Base-by-base conservation (phyloP, 208 protist genomes). In the Leishmania martiniquensis region DNA sequence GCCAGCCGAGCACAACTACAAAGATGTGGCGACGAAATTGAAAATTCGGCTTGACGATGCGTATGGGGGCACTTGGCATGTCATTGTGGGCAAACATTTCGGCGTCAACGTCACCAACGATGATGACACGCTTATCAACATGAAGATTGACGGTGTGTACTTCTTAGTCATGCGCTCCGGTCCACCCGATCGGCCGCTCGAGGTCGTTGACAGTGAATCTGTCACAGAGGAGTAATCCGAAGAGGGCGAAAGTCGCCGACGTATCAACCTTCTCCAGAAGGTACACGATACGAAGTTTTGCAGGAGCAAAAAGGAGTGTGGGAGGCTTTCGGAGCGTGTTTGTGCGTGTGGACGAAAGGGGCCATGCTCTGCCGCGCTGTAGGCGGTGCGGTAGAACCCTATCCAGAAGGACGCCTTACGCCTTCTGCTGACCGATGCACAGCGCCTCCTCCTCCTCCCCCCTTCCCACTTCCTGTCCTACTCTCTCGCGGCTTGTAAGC, bases 21-120 rank as follows among this genome's bases (percentile, higher is more conserved):
- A 97, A 69, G 92, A 96, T 76, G 79, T 96, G 7, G 89, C 94
- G 1, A 76, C 76, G 1, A 73, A 73, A 45, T 72, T 97, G 29
- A 97, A 97, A 83, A 65, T 67, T 37, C 88, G 92, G 37, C 81
- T 96, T 45, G 94, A 97, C 68, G 81, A 69, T 34, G 84, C 60
- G 47, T 87, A 92, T 72, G 77, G 86, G 17, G 89, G 90, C 7
- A 95, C 91, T 12, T 97, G 94, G 94, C 94, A 97, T 76, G 89
- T 88, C 4, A 95, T 97, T 79, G 91, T 92, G 1, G 94, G 94
- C 39, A 87, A 85, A 42, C 85, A 96, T 80, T 97, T 97, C 74
- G 94, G 91, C 66, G 88, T 84, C 44, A 97, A 97, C 85, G 89
- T 96, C 15, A 96, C 94, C 29, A 91, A 94, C 63, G 94, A 97